These are phyloP conservation scores for Alternaria angustiovoidea DNA, from an alignment of 2,329 filamentous ascomycete species.

Conservation along the genomic window DNA sequence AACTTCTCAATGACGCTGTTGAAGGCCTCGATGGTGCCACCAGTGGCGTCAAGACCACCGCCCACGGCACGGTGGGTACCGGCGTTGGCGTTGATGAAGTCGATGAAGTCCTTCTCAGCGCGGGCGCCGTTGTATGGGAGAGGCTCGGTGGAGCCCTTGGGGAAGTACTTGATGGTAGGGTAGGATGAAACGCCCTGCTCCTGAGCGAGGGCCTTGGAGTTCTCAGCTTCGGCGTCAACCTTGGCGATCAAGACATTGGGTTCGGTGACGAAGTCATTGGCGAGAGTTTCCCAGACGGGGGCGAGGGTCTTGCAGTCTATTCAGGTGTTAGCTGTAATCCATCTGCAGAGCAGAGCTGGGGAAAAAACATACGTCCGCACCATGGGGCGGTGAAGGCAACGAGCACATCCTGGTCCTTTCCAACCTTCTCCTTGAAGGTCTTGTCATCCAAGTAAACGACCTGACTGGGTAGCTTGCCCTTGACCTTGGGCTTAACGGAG, in stretches of 20 bases:
- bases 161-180: conserved; percentile 98
- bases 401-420: conserved; percentile 85
- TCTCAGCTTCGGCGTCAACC: conserved; percentile 89
- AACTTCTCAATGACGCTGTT: conserved; percentile 80
- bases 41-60: conserved; percentile 78
- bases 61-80: conserved; percentile 85
- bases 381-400: conserved; percentile 98
- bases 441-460: conserved; percentile 82
- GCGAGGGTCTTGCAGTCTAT: conserved; percentile 96
- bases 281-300: conserved; percentile 87
- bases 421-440: conserved; percentile 79
- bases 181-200: conserved; percentile 83
- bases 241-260: conserved; percentile 86
- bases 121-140: conserved; percentile 79
- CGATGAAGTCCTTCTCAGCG: conserved; percentile 75
- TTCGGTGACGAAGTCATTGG: conserved; percentile 81
- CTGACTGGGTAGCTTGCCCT: conserved; percentile 74
- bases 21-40: conserved; percentile 82
- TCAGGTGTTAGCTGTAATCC: conserved; percentile 17
- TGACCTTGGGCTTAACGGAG: conserved; percentile 79
- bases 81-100: conserved; percentile 86
- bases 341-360: conserved; percentile 3
- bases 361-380: conserved; percentile 85
- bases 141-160: conserved; percentile 77
- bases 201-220: conserved; percentile 78